Percentiles rank a stretch among this genome's conserved stretches.
These are phyloP conservation scores for Mycena amicta DNA, from an alignment of 768 basidiomycete species.

Conservation along the genomic window DNA sequence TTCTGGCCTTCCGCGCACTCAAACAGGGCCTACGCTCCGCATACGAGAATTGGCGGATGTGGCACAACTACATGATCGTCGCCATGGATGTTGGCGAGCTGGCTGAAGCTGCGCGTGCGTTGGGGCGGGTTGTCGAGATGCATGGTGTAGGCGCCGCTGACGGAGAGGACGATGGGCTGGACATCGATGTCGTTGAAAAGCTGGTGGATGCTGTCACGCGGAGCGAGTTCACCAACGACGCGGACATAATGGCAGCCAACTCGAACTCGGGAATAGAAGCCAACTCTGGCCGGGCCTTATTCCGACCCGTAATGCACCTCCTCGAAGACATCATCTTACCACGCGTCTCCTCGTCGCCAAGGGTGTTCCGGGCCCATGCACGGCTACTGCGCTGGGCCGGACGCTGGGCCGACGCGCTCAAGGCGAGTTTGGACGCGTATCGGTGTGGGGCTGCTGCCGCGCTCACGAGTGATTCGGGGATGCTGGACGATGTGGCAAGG, in stretches of 20 bases:
- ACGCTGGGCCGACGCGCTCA: constrained; percentile 75
- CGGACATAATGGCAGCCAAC: too few relatives aligned
- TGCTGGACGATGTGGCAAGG: constrained; percentile 58
- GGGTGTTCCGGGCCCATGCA: constrained; percentile 84
- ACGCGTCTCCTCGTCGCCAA: constrained; percentile 67
- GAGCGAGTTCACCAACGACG: too few relatives aligned
- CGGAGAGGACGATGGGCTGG: constrained; percentile 69
- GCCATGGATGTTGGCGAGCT: constrained; percentile 92
- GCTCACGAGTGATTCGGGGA: constrained; percentile 71
- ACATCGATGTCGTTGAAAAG: constrained; percentile 86
- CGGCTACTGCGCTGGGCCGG: constrained; percentile 75
- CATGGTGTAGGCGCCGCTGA: too few relatives aligned
- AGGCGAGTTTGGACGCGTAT: constrained; percentile 86
- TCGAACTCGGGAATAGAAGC: constrained; percentile 45
- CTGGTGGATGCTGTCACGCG: constrained; percentile 86
- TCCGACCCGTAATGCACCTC: constrained; percentile 67
- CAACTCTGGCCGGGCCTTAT: constrained; percentile 70
- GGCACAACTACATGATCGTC: constrained; percentile 96
- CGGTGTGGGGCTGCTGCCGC: constrained; percentile 64
- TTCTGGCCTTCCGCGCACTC: constrained; percentile 90
- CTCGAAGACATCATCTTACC: constrained; percentile 82
- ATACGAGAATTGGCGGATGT: constrained; percentile 97
- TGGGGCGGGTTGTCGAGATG: constrained; percentile 81
- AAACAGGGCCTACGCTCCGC: constrained; percentile 83
- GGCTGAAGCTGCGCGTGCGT: constrained; percentile 81